Percentiles rank a stretch among this genome's conserved stretches.
phyloP scores from a whole-genome alignment of 2,329 filamentous ascomycete genomes.

The Pleurostoma richardsiae region DNA sequence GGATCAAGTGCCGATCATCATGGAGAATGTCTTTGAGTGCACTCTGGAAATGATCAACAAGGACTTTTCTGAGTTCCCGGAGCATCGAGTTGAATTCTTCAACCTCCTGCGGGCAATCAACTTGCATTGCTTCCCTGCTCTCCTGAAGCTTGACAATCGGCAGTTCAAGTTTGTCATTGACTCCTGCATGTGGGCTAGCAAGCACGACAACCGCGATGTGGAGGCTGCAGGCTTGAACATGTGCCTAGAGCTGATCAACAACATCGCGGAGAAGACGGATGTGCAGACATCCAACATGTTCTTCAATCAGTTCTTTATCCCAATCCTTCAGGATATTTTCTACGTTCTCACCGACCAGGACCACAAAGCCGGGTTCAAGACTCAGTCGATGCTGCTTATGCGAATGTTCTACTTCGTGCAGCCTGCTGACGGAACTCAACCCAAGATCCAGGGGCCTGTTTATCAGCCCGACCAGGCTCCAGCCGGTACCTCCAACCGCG shows the following conservation, averaged over 20 bases:
- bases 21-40: constrained; percentile 98
- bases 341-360: constrained; percentile 97
- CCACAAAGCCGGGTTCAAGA: constrained; percentile 99
- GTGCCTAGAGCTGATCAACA: constrained; percentile 95
- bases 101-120: constrained; percentile 95
- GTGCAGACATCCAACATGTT: constrained; percentile 82
- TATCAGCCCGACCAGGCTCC: constrained; percentile 81
- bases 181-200: constrained; percentile 99
- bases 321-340: constrained; percentile 95
- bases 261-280: constrained; percentile 92
- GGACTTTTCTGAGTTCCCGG: constrained; percentile 98
- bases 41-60: constrained; percentile 99
- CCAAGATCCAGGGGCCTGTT: constrained; percentile 89
- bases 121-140: constrained; percentile 89
- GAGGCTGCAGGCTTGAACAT: constrained; percentile 95
- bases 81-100: constrained; percentile 99
- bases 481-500: constrained; percentile 78
- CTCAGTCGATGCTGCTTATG: constrained; percentile 87
- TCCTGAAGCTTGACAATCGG: constrained; percentile 88
- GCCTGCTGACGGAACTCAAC: constrained; percentile 58
- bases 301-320: constrained; percentile 96
- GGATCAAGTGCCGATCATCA: constrained; percentile 93
- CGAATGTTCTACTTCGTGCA: constrained; percentile 97
- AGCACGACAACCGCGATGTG: constrained; percentile 97
- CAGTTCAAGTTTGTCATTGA: constrained; percentile 99